A percentile compares a stretch with the other conserved stretches of the same genome.
phyloP scores from a whole-genome alignment of 257 asterid genomes.

The Nicotiana paniculata region DNA sequence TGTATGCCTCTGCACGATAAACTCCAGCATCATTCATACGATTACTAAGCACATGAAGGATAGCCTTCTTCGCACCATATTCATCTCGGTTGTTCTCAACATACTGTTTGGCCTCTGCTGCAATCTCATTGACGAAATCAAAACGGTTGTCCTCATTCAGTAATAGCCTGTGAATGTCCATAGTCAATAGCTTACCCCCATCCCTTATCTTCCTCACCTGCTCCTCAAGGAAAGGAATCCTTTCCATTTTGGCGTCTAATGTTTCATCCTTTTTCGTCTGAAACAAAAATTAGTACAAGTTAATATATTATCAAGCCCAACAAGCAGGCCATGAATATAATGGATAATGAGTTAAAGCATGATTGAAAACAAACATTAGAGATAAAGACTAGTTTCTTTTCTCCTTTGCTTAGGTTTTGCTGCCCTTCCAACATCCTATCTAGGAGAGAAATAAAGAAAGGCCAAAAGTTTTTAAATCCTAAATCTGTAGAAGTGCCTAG shows the following conservation, averaged over 20 bases:
- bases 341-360: background rate
- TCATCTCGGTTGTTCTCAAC: slow-evolving; percentile 91
- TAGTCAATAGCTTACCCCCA: slow-evolving; percentile 51
- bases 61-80: slow-evolving; percentile 83
- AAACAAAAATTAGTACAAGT: background rate
- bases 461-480: background rate
- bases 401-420: background rate
- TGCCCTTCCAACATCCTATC: background rate
- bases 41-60: slow-evolving; percentile 84
- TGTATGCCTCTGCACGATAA: slow-evolving; percentile 75
- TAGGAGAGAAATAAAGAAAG: background rate
- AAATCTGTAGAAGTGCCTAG: background rate
- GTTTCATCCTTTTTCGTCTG: slow-evolving; percentile 59
- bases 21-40: slow-evolving; percentile 89
- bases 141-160: slow-evolving; percentile 80
- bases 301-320: background rate
- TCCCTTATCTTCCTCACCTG: slow-evolving; percentile 75
- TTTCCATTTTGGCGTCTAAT: slow-evolving; percentile 48
- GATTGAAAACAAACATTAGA: background rate
- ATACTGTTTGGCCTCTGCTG: slow-evolving; percentile 86
- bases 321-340: background rate
- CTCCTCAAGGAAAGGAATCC: slow-evolving; percentile 88
- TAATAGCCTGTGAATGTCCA: slow-evolving; percentile 76
- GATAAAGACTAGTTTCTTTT: background rate
- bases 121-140: slow-evolving; percentile 77